These are phyloP conservation scores for Didymella pinodella DNA, from an alignment of 2,329 filamentous ascomycete species.

Conservation along the genomic window DNA sequence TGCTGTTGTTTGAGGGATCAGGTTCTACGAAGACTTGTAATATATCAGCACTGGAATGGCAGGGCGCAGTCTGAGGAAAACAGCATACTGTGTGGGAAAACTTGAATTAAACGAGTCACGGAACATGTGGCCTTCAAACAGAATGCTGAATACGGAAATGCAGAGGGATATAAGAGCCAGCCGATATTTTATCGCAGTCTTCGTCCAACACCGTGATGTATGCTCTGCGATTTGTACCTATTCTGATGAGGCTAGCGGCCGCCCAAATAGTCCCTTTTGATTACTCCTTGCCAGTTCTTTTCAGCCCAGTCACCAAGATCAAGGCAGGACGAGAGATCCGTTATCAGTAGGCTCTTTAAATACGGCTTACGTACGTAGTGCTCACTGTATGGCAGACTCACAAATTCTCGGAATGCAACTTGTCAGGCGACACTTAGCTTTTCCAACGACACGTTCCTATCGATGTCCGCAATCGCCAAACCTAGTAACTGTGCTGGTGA, in stretches of 20 bases:
- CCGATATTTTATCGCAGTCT: no score
- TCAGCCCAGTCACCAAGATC: neutral
- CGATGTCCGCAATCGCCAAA: neutral
- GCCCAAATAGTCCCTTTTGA: constrained; percentile 10
- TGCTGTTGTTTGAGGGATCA: neutral
- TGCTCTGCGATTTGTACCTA: neutral
- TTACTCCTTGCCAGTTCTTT: neutral
- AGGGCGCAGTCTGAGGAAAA: neutral
- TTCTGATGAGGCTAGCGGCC: neutral
- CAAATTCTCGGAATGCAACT: neutral
- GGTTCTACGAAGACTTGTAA: neutral
- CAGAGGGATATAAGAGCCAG: no score
- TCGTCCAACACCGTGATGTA: neutral
- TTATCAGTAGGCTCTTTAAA: neutral
- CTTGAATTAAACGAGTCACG: no score
- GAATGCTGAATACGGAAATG: no score
- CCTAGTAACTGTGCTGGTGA: neutral
- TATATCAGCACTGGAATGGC: neutral
- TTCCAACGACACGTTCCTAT: neutral
- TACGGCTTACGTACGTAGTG: neutral
- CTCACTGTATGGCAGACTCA: neutral
- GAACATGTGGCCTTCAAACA: no score
- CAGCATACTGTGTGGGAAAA: neutral
- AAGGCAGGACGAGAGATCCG: constrained; percentile 1
- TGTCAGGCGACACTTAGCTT: constrained; percentile 6